Evolutionary conservation across 148 eudicot species (phyloP).

Genomic region (Salicornia ramosissima): DNA sequence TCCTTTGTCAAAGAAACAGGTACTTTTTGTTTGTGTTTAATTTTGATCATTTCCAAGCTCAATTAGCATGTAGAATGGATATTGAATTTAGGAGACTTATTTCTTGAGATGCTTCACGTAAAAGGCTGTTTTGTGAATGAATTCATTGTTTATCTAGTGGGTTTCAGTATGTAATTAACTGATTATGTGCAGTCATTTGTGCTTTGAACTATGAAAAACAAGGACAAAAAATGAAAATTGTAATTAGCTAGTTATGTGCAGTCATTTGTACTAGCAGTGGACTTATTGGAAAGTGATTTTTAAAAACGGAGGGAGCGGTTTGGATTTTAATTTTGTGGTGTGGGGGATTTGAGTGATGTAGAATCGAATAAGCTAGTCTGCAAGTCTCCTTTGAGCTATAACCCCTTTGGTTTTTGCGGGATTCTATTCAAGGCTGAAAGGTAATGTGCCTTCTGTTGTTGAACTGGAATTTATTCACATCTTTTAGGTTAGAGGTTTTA

Average conservation of each 20-base stretch:
- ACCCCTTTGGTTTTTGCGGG: neutral
- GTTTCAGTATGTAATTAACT: neutral
- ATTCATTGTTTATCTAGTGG: neutral
- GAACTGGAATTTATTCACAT: neutral
- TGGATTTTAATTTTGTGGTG: neutral
- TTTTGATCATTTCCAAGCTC: neutral
- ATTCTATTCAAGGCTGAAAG: neutral
- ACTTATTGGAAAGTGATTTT: neutral
- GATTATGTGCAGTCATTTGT: too few species aligned
- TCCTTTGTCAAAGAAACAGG: conserved; percentile 95
- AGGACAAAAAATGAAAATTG: too few species aligned
- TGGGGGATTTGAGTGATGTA: neutral
- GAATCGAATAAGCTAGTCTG: neutral
- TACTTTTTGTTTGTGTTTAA: neutral
- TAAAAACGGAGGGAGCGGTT: neutral
- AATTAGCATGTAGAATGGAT: neutral
- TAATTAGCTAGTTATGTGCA: too few species aligned
- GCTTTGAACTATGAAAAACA: too few species aligned
- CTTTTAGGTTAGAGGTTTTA: neutral
- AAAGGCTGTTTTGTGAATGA: neutral
- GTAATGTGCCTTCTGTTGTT: neutral
- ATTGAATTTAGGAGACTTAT: neutral
- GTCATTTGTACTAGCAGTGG: too few species aligned
- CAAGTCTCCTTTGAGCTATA: neutral
- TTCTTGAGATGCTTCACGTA: neutral